Evolutionary conservation across 2,329 filamentous ascomycete species (phyloP).

Genomic region (Coniosporium tulheliwenetii): DNA sequence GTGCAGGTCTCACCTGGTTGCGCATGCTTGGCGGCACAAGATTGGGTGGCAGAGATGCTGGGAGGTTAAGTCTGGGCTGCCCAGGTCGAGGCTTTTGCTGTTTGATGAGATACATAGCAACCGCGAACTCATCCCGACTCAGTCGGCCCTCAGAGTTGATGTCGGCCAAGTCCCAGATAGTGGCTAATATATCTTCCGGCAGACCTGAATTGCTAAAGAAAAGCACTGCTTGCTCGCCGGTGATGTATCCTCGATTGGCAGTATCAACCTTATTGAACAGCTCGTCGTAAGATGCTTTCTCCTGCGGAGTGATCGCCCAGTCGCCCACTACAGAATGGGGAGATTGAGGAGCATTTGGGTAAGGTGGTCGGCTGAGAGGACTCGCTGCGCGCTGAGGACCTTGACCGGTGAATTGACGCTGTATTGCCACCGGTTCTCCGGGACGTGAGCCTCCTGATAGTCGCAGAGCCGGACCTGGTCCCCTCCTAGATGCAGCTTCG

Average conservation of each 20-base stretch:
- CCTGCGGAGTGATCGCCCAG: constrained; percentile 69
- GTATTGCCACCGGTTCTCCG: constrained; percentile 46
- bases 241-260: constrained; percentile 65
- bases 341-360: constrained; percentile 32
- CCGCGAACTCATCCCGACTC: constrained; percentile 80
- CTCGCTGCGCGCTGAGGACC: constrained; percentile 43
- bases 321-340: constrained; percentile 45
- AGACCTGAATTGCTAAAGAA: constrained; percentile 91
- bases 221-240: constrained; percentile 81
- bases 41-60: constrained; percentile 61
- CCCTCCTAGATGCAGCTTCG: constrained; percentile 69
- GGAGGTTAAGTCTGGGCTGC: constrained; percentile 45
- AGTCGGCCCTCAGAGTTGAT: constrained; percentile 80
- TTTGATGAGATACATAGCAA: constrained; percentile 93
- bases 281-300: constrained; percentile 77
- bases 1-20: constrained; percentile 35
- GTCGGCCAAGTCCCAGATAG: constrained; percentile 95
- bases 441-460: constrained; percentile 35
- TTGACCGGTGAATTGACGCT: constrained; percentile 65
- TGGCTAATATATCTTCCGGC: constrained; percentile 73
- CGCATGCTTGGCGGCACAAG: constrained; percentile 81
- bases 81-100: constrained; percentile 54
- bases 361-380: constrained; percentile 37
- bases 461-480: constrained; percentile 26
- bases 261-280: constrained; percentile 79